These are phyloP conservation scores for Aspergillus costaricaensis DNA, from an alignment of 2,329 filamentous ascomycete genomes.

Conservation along the genomic window DNA sequence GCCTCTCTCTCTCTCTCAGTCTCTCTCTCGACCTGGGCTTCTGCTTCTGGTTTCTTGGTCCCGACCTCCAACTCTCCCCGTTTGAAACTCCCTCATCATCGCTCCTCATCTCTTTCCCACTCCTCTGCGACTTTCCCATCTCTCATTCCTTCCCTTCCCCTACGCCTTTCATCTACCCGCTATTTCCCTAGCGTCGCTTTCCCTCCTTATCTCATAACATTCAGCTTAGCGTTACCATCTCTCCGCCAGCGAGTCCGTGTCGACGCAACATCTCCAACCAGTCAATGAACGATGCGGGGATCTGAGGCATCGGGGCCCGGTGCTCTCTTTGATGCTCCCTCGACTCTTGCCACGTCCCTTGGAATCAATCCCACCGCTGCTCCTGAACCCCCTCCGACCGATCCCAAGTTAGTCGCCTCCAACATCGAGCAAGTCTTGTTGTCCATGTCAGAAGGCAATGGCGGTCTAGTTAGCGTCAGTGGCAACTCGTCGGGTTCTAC, in stretches of 20 bases:
- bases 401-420: constrained; percentile 19
- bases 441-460: constrained; percentile 26
- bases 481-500: constrained; percentile 54
- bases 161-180: not conserved
- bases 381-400: constrained; percentile 16
- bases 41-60: not conserved
- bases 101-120: not conserved
- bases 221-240: constrained; percentile 12
- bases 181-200: not conserved
- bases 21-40: constrained; percentile 1
- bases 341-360: constrained; percentile 36
- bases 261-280: constrained; percentile 11
- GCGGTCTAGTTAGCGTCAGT: constrained; percentile 34
- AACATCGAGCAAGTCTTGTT: constrained; percentile 45
- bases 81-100: not conserved
- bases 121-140: not conserved
- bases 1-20: constrained; percentile 12
- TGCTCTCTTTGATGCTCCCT: constrained; percentile 38
- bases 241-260: constrained; percentile 9
- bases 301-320: constrained; percentile 42
- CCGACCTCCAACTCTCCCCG: constrained; percentile 2
- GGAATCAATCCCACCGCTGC: constrained; percentile 29
- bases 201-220: constrained; percentile 19
- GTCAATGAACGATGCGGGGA: constrained; percentile 45
- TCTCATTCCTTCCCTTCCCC: not conserved